Evolutionary conservation across 2,329 filamentous ascomycete genomes (phyloP), one percentile per base, ranked within the genome.

Genomic region (Ophiostoma pallidulum): DNA sequence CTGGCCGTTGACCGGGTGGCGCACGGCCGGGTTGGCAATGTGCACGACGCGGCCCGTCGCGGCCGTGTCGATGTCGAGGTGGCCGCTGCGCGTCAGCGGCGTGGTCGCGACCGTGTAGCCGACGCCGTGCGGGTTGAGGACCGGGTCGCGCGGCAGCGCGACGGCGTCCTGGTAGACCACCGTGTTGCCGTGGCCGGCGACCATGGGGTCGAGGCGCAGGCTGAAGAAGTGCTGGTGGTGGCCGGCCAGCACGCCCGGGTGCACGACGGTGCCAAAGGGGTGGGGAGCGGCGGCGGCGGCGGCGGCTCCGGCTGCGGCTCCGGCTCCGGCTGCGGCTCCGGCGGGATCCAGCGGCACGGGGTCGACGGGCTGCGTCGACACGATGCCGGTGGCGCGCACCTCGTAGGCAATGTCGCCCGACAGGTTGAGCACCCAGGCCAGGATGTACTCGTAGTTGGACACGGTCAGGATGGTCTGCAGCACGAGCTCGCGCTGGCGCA

Each of bases 161-260:
- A 60, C 53, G 1, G 62, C 61, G 22, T 69, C 64, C 0, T 66
- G 50, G 2, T 63, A 58, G 1, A 80, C 61, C 0, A 75, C 74
- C 2, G 62, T 58, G 54, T 73, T 65, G 0, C 78, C 78, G 0
- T 53, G 51, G 39, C 53, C 53, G 13, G 40, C 51, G 35, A 84
- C 66, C 3, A 77, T 74, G 0, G 79, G 78, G 54, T 86, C 81
- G 41, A 86, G 75, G 1, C 82, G 72, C 36, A 79, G 63, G 20
- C 69, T 73, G 59, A 86, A 85, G 37, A 86, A 70, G 62, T 86
- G 82, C 59, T 86, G 82, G 54, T 86, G 82, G 60, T 84, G 80
- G 51, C 79, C 78, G 0, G 82, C 82, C 2, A 86, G 64, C 0
- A 81, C 75, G 0, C 82, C 82, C 0, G 77, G 74, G 0, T 71